Evolutionary conservation across 2,329 filamentous ascomycete genomes (phyloP), one percentile per base, ranked within the genome.

Genomic region (Pestalotiopsis sp.): DNA sequence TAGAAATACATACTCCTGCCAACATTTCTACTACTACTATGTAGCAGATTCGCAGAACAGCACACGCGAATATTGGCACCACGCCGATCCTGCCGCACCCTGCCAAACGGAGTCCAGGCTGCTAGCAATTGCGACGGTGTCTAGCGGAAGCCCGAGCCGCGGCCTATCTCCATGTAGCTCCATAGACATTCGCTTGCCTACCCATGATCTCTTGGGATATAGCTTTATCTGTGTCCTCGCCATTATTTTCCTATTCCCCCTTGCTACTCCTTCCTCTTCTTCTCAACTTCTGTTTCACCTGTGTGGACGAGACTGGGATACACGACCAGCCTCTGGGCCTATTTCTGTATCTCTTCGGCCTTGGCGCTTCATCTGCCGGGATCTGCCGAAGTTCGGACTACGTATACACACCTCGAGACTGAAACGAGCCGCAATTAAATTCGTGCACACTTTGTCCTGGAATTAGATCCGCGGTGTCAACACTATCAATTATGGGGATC

Each of bases 381-480:
- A 25, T 60, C 55, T 66, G 39, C 64, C 55, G 55, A 41, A 36
- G 17, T 60, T 66, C 31, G 49, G 58, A 17, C 39, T 67, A 63
- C 65, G 65, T 67, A 67, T 67, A 67, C 65, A 59, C 65, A 20
- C 17, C 11, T 59, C 59, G 41, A 63, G 65, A 67, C 65, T 67
- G 65, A 67, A 67, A 67, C 65, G 38, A 61, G 23, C 45, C 23
- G 52, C 55, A 59, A 66, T 66, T 27, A 41, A 66, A 45, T 39
- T 67, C 65, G 49, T 62, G 57, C 65, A 67, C 38, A 52, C 23
- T 41, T 45, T 25, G 57, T 61, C 61, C 65, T 55, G 38, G 59
- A 60, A 66, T n/a, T 55, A 66, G 55, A 60, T 55, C 65, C 27
- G 27, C 59, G 45, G 57, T 52, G 25, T 52, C 65, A 52, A 27